Evolutionary conservation across 2,329 filamentous ascomycete species (phyloP), one percentile per base, ranked within the genome.

Genomic region (Alternaria gansuensis): DNA sequence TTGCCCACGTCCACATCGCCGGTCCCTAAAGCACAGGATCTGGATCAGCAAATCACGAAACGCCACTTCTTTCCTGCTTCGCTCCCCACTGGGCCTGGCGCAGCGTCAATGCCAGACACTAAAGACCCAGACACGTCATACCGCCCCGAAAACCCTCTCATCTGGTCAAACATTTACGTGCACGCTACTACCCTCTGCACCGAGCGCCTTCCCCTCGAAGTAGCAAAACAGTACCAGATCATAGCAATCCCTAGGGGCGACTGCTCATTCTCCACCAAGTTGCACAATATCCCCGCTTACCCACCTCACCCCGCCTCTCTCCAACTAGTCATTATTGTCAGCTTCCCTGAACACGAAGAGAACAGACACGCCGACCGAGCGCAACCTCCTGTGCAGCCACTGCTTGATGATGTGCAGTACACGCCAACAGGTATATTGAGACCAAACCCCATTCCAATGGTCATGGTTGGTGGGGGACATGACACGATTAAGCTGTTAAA

Each of bases 261-360:
- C 1, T 99, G 95, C 79, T 90, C 85, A 24, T 98, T 98, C 77
- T 89, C 86, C 34, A 80, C 89, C 28, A 99, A 99, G 76, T 80
- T 98, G 0, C 83, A 85, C 51, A 93, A 92, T 65, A 93, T 98
- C n/a, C 93, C 94, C 0, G 85, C 87, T 9, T 94, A 89, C 73
- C 83, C 87, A 1, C 88, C 90, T 0, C 81, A 83, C 0, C 75
- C 82, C 0, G 75, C 77, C 3, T 83, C 88, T 0, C 81, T 98
- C 17, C 91, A 96, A 75, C 84, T 98, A 3, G 92, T 98, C 28
- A 81, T 98, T 41, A 80, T 97, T 0, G 86, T 97, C 4, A 88
- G 84, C 14, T 86, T 85, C 53, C 85, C 87, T 3, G 84, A 86
- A 17, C 75, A 80, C 14, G 77, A 78, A 5, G 37, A 60, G 1